Conservation (phyloP, 306 rosid species). For the Pyrus pyrifolia region DNA sequence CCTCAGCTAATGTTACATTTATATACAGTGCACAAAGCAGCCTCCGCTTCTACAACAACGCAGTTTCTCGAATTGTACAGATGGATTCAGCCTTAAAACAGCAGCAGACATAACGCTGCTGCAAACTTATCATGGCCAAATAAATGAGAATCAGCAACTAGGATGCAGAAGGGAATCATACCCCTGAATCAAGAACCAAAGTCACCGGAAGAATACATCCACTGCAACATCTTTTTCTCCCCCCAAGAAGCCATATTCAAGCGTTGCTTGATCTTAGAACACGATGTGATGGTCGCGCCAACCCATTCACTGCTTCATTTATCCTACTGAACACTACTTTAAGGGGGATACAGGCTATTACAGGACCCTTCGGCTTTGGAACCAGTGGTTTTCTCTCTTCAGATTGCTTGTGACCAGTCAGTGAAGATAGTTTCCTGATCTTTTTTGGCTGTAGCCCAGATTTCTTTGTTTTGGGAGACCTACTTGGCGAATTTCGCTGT, state of each 20-base stretch:
- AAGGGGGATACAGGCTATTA: constrained; percentile 82
- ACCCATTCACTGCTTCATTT: constrained; percentile 74
- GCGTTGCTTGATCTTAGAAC: constrained; percentile 29
- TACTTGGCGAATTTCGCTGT: constrained; percentile 19
- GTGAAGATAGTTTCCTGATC: constrained; percentile 74
- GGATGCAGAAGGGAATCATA: constrained; percentile 32
- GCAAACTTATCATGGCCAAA: constrained; percentile 37
- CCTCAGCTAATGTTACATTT: constrained; percentile 57
- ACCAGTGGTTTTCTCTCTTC: constrained; percentile 50
- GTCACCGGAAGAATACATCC: constrained; percentile 17
- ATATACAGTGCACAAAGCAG: constrained; percentile 62
- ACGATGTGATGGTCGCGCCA: constrained; percentile 49
- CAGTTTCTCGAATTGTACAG: constrained; percentile 46
- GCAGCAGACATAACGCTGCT: constrained; percentile 25
- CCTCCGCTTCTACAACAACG: constrained; percentile 37
- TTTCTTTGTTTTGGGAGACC: constrained; percentile 53
- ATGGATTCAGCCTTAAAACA: constrained; percentile 31
- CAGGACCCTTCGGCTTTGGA: constrained; percentile 59
- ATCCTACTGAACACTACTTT: constrained; percentile 80
- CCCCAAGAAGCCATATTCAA: constrained; percentile 23
- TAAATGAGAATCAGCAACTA: constrained; percentile 11
- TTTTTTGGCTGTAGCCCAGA: constrained; percentile 63
- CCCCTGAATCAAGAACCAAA: constrained; percentile 25
- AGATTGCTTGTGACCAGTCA: constrained; percentile 57
- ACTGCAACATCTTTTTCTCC: constrained; percentile 6